Percentiles rank a stretch among this genome's conserved stretches.
Evolutionary conservation across 148 eudicot species (phyloP).

Genomic region (Rhododendron mucronatum): DNA sequence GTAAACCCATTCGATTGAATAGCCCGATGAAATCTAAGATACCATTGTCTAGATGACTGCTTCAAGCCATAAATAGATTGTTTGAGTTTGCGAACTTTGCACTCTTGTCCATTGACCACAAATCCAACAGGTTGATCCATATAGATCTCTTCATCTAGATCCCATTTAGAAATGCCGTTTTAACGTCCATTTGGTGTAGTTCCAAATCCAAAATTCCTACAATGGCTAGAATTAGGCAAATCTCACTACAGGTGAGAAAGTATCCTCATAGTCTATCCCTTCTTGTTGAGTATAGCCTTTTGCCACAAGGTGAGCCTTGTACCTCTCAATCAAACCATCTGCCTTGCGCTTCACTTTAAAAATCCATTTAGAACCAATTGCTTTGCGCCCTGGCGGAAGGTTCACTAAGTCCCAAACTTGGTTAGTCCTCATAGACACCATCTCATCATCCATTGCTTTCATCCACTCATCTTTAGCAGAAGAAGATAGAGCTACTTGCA

Average conservation of each 20-base stretch:
- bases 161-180: constrained; percentile 2
- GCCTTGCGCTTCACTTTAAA: not conserved
- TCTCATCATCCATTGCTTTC: not conserved
- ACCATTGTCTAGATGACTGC: not conserved
- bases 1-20: not conserved
- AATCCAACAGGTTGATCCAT: not conserved
- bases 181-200: not conserved
- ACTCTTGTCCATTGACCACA: not conserved
- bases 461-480: not conserved
- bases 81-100: not conserved
- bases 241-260: not conserved
- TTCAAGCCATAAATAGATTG: not conserved
- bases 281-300: not conserved
- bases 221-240: not conserved
- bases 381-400: not conserved
- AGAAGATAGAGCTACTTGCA: not conserved
- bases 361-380: not conserved
- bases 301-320: not conserved
- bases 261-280: not conserved
- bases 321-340: not conserved
- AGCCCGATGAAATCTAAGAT: not conserved
- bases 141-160: constrained; percentile 1
- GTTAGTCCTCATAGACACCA: not conserved
- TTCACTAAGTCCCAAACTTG: not conserved
- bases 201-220: not conserved